Percentiles rank a stretch among this genome's conserved stretches.
Conservation (phyloP, 257 asterid genomes). For the Catharanthus roseus region DNA sequence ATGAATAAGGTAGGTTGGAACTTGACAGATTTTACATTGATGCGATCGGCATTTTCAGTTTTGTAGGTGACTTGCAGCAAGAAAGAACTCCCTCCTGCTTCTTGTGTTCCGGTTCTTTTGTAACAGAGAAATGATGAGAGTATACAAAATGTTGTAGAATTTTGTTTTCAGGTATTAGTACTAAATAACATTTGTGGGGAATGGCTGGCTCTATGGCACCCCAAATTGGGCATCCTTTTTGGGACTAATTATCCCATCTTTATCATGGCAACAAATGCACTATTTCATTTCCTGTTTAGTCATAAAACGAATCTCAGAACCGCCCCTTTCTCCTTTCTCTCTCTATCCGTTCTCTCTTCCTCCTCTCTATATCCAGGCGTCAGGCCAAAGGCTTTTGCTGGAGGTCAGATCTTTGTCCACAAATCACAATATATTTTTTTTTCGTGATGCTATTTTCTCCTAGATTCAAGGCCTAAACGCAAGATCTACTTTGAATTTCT, state of each 20-base stretch:
- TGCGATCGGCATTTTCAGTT: slow-evolving; percentile 32
- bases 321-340: too few species aligned
- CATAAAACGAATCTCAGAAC: background rate
- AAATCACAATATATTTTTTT: too few species aligned
- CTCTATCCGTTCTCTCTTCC: too few species aligned
- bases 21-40: slow-evolving; percentile 14
- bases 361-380: too few species aligned
- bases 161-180: slow-evolving; percentile 21
- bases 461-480: too few species aligned
- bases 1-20: slow-evolving; percentile 26
- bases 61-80: slow-evolving; percentile 37
- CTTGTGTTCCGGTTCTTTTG: slow-evolving; percentile 20
- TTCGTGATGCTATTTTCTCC: too few species aligned
- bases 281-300: background rate
- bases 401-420: too few species aligned
- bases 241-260: background rate
- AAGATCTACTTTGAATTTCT: too few species aligned
- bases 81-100: background rate
- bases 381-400: too few species aligned
- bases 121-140: slow-evolving; percentile 27
- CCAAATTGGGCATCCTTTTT: slow-evolving; percentile 8
- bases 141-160: slow-evolving; percentile 32
- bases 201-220: slow-evolving; percentile 7
- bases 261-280: background rate
- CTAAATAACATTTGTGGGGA: slow-evolving; percentile 17